A percentile compares a stretch with the other conserved stretches of the same genome.
Conservation (phyloP, 2,329 filamentous ascomycete genomes). For the Cryphonectria japonica region DNA sequence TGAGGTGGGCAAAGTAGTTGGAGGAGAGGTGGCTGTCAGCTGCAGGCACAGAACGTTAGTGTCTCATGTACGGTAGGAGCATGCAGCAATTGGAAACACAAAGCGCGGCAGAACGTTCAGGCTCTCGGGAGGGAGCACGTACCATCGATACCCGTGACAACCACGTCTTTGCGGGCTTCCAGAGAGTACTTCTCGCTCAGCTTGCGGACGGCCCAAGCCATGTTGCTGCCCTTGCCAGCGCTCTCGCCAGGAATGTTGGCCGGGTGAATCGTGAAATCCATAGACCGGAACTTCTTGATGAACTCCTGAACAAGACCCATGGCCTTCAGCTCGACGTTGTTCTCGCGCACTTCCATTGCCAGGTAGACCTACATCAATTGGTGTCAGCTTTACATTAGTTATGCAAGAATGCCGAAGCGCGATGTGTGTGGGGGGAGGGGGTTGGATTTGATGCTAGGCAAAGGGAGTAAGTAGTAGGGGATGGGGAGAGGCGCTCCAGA, state of each 20-base stretch:
- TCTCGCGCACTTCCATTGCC: constrained; percentile 73
- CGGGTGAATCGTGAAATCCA: constrained; percentile 71
- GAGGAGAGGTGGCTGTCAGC: constrained; percentile 72
- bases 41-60: constrained; percentile 43
- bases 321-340: constrained; percentile 64
- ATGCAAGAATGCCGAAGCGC: background rate
- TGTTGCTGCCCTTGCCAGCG: constrained; percentile 75
- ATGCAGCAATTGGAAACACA: constrained; percentile 20
- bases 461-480: background rate
- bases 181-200: constrained; percentile 64
- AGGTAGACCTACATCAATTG: constrained; percentile 61
- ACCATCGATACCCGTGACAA: constrained; percentile 76
- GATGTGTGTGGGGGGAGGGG: too few species aligned
- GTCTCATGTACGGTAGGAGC: constrained; percentile 32
- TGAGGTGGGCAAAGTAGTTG: constrained; percentile 69
- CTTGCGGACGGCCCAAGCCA: constrained; percentile 70
- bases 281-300: constrained; percentile 65
- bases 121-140: constrained; percentile 38
- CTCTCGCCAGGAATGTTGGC: constrained; percentile 68
- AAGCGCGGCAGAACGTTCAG: constrained; percentile 8
- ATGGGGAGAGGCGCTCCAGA: background rate
- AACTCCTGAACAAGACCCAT: constrained; percentile 65
- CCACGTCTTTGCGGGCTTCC: constrained; percentile 59
- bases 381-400: constrained; percentile 23
- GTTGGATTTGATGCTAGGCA: background rate